Evolutionary conservation across 306 rosid species (phyloP).

Genomic region (Mucuna pruriens): DNA sequence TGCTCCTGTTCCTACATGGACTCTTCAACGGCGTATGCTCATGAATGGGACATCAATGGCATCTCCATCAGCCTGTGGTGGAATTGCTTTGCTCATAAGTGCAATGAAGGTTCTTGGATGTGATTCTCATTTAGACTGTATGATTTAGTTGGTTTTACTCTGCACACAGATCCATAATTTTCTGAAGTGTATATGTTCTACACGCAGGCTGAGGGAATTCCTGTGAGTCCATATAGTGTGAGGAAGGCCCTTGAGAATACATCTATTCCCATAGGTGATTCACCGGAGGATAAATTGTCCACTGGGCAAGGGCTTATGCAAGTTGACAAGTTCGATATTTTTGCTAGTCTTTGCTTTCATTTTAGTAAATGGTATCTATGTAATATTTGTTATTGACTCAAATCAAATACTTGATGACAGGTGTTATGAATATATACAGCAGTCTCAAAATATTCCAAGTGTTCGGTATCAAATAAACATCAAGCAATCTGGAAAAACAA

Average conservation of each 20-base stretch:
- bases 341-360: constrained; percentile 39
- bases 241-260: constrained; percentile 97
- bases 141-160: constrained; percentile 30
- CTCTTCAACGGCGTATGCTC: constrained; percentile 96
- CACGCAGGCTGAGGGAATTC: constrained; percentile 82
- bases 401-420: constrained; percentile 54
- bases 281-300: constrained; percentile 81
- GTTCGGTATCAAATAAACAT: constrained; percentile 80
- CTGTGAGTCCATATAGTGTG: constrained; percentile 88
- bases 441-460: constrained; percentile 67
- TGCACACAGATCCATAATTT: constrained; percentile 35
- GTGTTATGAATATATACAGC: constrained; percentile 77
- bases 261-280: constrained; percentile 69
- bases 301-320: constrained; percentile 98
- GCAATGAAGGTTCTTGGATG: constrained; percentile 79
- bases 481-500: constrained; percentile 76
- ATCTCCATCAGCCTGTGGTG: constrained; percentile 99
- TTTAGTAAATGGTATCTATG: constrained; percentile 30
- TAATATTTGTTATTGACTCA: constrained; percentile 29
- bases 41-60: constrained; percentile 99
- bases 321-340: constrained; percentile 82
- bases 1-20: constrained; percentile 99
- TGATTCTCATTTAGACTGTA: constrained; percentile 38
- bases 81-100: constrained; percentile 91
- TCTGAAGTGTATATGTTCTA: constrained; percentile 38